Base-by-base conservation (phyloP, 805 yeast species). In the Ogataea corticis region DNA sequence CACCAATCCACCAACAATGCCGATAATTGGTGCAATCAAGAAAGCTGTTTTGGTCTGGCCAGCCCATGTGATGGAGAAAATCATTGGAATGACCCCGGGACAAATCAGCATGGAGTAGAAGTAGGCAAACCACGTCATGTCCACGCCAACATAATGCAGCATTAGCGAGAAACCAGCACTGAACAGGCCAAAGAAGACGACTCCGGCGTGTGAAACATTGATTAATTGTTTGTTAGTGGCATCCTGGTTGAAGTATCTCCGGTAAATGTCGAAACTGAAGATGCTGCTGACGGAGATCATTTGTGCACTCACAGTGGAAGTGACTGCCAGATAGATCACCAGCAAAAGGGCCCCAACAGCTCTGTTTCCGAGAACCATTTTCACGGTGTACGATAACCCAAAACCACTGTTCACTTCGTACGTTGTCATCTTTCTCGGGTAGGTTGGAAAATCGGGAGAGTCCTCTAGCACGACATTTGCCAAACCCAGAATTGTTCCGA, bases 181-280 rank as follows among this genome's bases (percentile, higher is more conserved):
- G 44, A 68, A 66, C 23, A 65, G 54, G 18, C 69, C 75, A 56
- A 58, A 65, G 35, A 63, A 50, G 21, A 75, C 66, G 31, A 75
- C 79, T 12, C 70, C 60, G 15, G 65, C 50, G 48, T 75, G 77
- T 1, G 79, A 71, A 3, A 68, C 71, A 19, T 59, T 55, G 30
- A 74, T 67, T 51, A 75, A 66, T 41, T 69, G 66, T 18, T 60
- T 58, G 40, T 74, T 72, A n/a, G 67, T 54, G 9, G 80, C 80
- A 3, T 60, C 48, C 38, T 70, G 70, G 37, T 69, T 69, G 45
- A 72, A 54, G 55, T 74, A 75, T 39, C 69, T 65, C 54, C 71
- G 67, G 61, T 68, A 75, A 45, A 73, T 65, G 56, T 75, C 80
- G 51, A 70, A 75, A 2, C 79, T 72, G 33, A 74, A 49, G 45